Evolutionary conservation across 352 stramenopile species (phyloP), one percentile per base, ranked within the genome.

Genomic region (Thalassiosira hispida): DNA sequence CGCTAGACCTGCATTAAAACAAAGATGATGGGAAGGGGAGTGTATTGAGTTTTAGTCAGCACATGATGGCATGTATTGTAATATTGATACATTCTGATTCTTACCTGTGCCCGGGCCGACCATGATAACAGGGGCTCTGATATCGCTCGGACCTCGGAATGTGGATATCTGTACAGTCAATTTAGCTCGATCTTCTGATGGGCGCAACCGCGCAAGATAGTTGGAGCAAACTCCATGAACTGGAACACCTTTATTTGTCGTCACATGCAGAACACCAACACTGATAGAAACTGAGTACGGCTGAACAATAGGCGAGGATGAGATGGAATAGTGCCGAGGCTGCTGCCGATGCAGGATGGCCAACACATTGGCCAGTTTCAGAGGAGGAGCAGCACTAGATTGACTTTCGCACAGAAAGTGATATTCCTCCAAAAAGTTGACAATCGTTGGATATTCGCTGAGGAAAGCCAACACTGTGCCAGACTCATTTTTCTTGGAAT

Each of bases 91-190:
- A n/a, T n/a, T n/a, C n/a, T n/a, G n/a, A n/a, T n/a, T n/a, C n/a
- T n/a, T n/a, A 29, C 74, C 74, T 29, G 74, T 83, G n/a, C 74
- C 74, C 18, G 66, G 4, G 49, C 74, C 67, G 22, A 83, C 51
- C 66, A 83, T 78, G 7, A 83, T 65, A 0, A 74, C 27, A 31
- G 74, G 67, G 6, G 53, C 22, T 2, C 8, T 63, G 16, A 47
- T 1, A 40, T 68, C 51, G 5, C 18, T 55, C 25, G 74, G 74
- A 20, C 22, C 6, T 0, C 67, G 66, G 53, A 83, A 83, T 0
- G 46, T 51, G 18, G 35, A 59, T 20, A 22, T 65, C 1, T 12
- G 1, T 18, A 81, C 49, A 5, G 52, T 35, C n/a, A 79, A 53
- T 11, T 59, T 57, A 16, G 29, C 70, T 18, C 53, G 27, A 47